Percentiles rank a stretch among this genome's conserved stretches.
Conservation (phyloP, 139 green algal species). For the Trebouxia sp. region DNA sequence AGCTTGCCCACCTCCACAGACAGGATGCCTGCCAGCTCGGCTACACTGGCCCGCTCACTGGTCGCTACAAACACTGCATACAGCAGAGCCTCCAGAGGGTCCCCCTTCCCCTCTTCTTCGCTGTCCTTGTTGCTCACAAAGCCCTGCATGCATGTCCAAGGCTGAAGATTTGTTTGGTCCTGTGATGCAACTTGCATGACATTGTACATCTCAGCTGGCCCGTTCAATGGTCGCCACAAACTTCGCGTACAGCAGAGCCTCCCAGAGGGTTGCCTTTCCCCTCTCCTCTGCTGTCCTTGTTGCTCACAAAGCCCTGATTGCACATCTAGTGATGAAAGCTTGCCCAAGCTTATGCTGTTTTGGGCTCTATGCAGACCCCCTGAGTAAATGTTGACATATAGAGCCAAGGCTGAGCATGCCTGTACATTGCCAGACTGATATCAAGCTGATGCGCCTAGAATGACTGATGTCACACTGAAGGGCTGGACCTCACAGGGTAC, state of each 20-base stretch:
- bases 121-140: conserved; percentile 91
- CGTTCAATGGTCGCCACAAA: conserved; percentile 88
- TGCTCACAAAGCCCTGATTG: conserved; percentile 88
- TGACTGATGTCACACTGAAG: no score
- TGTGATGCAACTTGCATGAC: no score
- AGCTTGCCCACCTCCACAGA: conserved; percentile 57
- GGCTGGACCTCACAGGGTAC: no score
- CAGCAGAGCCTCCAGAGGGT: conserved; percentile 87
- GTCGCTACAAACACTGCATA: conserved; percentile 91
- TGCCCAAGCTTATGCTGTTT: no score
- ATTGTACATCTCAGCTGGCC: conserved; percentile 62
- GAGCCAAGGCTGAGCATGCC: no score
- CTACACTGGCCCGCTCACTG: conserved; percentile 76
- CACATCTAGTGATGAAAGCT: no score
- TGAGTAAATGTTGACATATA: no score
- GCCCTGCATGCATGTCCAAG: conserved; percentile 54
- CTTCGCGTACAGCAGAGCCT: conserved; percentile 86
- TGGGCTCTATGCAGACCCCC: no score
- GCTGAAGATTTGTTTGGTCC: no score
- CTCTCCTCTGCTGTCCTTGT: conserved; percentile 67
- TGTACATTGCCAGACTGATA: no score
- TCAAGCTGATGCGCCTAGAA: no score
- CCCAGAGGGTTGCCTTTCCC: conserved; percentile 70
- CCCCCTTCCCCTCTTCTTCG: conserved; percentile 49
- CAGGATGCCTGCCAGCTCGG: conserved; percentile 64